Percentiles rank a stretch among this genome's conserved stretches.
phyloP scores from a whole-genome alignment of 1,284 basidiomycete genomes.

The Taiwanofungus camphoratus region DNA sequence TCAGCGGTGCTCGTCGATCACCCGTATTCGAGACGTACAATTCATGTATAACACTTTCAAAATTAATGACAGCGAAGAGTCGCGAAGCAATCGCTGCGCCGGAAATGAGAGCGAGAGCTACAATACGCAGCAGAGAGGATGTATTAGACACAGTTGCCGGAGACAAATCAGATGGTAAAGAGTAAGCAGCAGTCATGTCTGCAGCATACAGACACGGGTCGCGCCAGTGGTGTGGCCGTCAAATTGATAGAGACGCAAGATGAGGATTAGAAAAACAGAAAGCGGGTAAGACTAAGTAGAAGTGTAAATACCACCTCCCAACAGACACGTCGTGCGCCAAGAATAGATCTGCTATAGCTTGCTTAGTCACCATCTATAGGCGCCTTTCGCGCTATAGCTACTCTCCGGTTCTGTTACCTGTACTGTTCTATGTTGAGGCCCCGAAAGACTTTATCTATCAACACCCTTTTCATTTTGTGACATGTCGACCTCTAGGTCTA shows the following conservation, averaged over 20 bases:
- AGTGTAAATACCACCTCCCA: constrained; percentile 14
- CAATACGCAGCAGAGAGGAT: constrained; percentile 78
- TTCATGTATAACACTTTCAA: constrained; percentile 99
- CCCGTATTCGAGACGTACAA: constrained; percentile 58
- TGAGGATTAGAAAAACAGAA: constrained; percentile 8
- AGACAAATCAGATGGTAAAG: constrained; percentile 64
- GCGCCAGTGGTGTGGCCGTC: constrained; percentile 15
- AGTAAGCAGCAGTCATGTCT: constrained; percentile 62
- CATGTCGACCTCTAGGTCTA: constrained; percentile 21
- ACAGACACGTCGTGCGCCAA: constrained; percentile 21
- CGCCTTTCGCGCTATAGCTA: not conserved
- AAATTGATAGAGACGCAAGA: constrained; percentile 4
- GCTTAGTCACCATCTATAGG: constrained; percentile 8
- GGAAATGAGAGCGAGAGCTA: constrained; percentile 84
- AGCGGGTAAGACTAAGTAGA: constrained; percentile 3
- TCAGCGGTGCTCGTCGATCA: constrained; percentile 9
- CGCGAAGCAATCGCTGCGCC: constrained; percentile 93
- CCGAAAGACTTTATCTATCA: too few relatives aligned
- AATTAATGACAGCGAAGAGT: constrained; percentile 96
- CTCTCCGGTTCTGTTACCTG: too few relatives aligned
- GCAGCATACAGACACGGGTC: constrained; percentile 15
- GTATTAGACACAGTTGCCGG: constrained; percentile 74
- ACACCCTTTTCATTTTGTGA: not conserved
- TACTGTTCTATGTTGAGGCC: too few relatives aligned
- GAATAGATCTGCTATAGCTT: not conserved